Evolutionary conservation across 768 basidiomycete genomes (phyloP).

Genomic region (Kwoniella shandongensis): DNA sequence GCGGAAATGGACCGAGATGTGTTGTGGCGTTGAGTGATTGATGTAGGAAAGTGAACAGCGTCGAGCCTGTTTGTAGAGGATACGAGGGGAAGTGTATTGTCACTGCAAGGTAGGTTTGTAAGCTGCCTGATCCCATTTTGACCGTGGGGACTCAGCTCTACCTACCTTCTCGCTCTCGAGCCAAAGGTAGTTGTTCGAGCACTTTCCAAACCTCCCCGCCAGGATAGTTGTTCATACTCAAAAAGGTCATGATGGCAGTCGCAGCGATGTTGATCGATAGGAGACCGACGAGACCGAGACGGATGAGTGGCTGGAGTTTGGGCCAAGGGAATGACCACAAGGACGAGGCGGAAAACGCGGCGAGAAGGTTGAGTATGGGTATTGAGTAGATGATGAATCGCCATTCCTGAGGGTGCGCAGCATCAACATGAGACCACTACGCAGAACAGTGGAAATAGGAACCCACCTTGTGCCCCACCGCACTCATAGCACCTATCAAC

Average conservation of each 20-base stretch:
- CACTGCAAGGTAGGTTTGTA: slow-evolving; percentile 16
- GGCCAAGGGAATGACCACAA: slow-evolving; percentile 60
- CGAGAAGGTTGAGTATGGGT: slow-evolving; percentile 75
- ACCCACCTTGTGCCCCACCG: slow-evolving; percentile 71
- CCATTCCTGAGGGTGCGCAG: slow-evolving; percentile 74
- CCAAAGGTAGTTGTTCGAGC: slow-evolving; percentile 59
- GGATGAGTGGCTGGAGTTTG: slow-evolving; percentile 58
- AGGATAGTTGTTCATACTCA: slow-evolving; percentile 80
- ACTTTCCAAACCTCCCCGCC: slow-evolving; percentile 71
- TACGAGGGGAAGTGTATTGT: slow-evolving; percentile 73
- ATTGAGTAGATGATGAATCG: slow-evolving; percentile 87
- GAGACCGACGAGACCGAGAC: slow-evolving; percentile 58
- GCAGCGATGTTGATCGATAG: slow-evolving; percentile 61
- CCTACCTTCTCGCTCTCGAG: slow-evolving; percentile 15
- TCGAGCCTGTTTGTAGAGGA: slow-evolving; percentile 85
- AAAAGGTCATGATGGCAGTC: slow-evolving; percentile 60
- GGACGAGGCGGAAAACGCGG: slow-evolving; percentile 64
- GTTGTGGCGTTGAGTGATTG: slow-evolving; percentile 4
- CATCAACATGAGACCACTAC: too few relatives aligned
- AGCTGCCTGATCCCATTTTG: slow-evolving; percentile 9
- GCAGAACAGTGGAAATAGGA: not conserved
- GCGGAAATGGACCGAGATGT: not conserved
- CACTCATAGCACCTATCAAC: slow-evolving; percentile 60
- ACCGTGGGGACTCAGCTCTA: not conserved
- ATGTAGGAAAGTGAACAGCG: slow-evolving; percentile 69